Evolutionary conservation across 495 filamentous ascomycete species (phyloP), one percentile per base, ranked within the genome.

Genomic region (Immersiella caudata): DNA sequence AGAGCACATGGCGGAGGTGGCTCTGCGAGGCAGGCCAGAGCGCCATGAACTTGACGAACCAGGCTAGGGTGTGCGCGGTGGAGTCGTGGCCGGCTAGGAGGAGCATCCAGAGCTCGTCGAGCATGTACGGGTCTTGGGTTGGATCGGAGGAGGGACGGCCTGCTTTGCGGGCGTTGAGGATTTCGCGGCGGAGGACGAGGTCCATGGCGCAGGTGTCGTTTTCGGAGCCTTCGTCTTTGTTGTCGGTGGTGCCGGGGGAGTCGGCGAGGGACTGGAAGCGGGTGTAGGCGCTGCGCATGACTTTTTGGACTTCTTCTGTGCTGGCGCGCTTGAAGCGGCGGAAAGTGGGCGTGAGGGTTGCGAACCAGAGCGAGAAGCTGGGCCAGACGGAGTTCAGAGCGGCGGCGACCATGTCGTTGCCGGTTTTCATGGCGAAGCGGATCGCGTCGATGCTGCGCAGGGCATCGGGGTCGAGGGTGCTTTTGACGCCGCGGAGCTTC

Each of bases 1-100:
- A 2, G 64, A 55, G 24, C 7, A 22, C 68, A 0, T 59, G 24
- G 0, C 77, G 75, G 2, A 81, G 67, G 7, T 59, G 62, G 12
- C 35, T 60, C 40, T 80, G 76, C 0, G 50, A 59, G 1, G 35
- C 35, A 24, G 65, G 79, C 55, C 74, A 62, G 16, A 65, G 62
- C 4, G 72, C 69, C 55, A 81, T 76, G 33, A 71, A 73, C 50
- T 74, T 76, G 16, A 79, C 71, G 22, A 78, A 76, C 77, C 77
- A 80, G 0, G 60, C 52, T 5, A 79, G 64, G 1, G 74, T 71
- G 55, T 69, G 75, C 6, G 71, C 71, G 0, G 69, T 75, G 0
- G 71, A 71, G 52, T 75, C 73, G 59, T 75, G 67, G 12, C 71
- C 73, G 0, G 50, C 73, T 1, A 75, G 18, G 1, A 73, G 60